A percentile compares a stretch with the other conserved stretches of the same genome.
These are phyloP conservation scores for Fusarium neocosmosporiellum DNA, from an alignment of 2,329 filamentous ascomycete genomes.

Conservation along the genomic window DNA sequence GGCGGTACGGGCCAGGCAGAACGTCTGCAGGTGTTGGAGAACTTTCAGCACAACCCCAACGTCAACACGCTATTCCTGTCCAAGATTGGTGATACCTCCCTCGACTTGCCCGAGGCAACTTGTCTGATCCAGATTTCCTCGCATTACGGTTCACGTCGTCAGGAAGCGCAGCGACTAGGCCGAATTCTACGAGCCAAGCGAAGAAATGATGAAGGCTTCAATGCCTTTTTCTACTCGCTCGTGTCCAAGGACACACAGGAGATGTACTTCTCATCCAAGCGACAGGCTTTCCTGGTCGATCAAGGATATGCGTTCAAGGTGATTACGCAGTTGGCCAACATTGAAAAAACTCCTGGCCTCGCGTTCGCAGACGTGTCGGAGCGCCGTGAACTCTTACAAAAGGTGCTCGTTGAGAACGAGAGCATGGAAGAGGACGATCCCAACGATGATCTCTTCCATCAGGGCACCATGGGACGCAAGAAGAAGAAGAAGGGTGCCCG, in stretches of 20 bases:
- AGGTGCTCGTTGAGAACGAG: conserved; percentile 90
- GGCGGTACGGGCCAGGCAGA: conserved; percentile 88
- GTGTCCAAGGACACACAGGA: conserved; percentile 98
- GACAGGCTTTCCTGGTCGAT: conserved; percentile 96
- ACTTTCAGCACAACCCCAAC: conserved; percentile 91
- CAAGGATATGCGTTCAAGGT: conserved; percentile 99
- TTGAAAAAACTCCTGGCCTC: conserved; percentile 84
- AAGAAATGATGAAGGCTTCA: conserved; percentile 97
- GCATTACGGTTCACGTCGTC: conserved; percentile 95
- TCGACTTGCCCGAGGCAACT: conserved; percentile 95
- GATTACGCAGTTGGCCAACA: conserved; percentile 93
- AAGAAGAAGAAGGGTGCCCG: conserved; percentile 70
- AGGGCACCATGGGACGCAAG: conserved; percentile 59
- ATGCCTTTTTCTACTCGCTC: conserved; percentile 98
- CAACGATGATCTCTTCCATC: conserved; percentile 55
- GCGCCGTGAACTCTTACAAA: conserved; percentile 85
- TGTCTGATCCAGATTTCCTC: conserved; percentile 98
- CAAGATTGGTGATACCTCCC: conserved; percentile 98
- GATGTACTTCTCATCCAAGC: conserved; percentile 97
- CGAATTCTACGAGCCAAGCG: conserved; percentile 95
- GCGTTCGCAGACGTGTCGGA: conserved; percentile 84
- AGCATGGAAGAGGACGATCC: conserved; percentile 78
- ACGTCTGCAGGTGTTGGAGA: conserved; percentile 87
- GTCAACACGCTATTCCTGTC: conserved; percentile 96
- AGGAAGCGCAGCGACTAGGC: conserved; percentile 93